These are phyloP conservation scores for Cytospora piceae DNA, from an alignment of 2,329 filamentous ascomycete species.

Conservation along the genomic window DNA sequence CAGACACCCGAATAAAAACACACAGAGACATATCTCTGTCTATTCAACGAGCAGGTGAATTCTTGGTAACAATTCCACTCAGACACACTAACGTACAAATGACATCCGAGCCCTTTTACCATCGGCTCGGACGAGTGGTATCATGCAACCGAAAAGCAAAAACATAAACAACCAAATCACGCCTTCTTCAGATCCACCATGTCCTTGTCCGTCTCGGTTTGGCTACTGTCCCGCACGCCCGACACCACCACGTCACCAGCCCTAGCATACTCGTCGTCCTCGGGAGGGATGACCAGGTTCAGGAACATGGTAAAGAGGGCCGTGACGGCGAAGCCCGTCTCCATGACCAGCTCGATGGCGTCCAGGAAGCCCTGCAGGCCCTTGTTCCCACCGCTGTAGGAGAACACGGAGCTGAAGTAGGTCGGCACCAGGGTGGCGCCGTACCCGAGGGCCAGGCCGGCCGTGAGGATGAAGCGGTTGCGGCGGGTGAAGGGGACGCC, in stretches of 20 bases:
- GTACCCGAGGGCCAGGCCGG: conserved; percentile 73
- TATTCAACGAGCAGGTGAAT: not conserved
- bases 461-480: conserved; percentile 81
- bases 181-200: not conserved
- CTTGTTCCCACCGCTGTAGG: conserved; percentile 69
- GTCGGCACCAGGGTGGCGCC: conserved; percentile 67
- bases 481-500: conserved; percentile 75
- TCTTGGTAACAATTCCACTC: not conserved
- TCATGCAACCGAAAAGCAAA: not conserved
- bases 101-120: not conserved
- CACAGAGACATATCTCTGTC: not conserved
- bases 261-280: conserved; percentile 71
- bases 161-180: not conserved
- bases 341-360: conserved; percentile 72
- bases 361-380: conserved; percentile 74
- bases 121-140: not conserved
- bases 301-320: conserved; percentile 74
- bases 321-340: conserved; percentile 75
- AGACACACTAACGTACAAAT: not conserved
- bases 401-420: conserved; percentile 74
- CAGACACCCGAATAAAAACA: not conserved
- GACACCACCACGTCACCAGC: conserved; percentile 7
- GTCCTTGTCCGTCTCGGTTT: not conserved
- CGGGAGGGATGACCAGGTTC: conserved; percentile 73
- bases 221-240: not conserved